A percentile compares a stretch with the other conserved stretches of the same genome.
These are phyloP conservation scores for Globisporangium alternatum DNA, from an alignment of 352 stramenopile genomes.

Conservation along the genomic window DNA sequence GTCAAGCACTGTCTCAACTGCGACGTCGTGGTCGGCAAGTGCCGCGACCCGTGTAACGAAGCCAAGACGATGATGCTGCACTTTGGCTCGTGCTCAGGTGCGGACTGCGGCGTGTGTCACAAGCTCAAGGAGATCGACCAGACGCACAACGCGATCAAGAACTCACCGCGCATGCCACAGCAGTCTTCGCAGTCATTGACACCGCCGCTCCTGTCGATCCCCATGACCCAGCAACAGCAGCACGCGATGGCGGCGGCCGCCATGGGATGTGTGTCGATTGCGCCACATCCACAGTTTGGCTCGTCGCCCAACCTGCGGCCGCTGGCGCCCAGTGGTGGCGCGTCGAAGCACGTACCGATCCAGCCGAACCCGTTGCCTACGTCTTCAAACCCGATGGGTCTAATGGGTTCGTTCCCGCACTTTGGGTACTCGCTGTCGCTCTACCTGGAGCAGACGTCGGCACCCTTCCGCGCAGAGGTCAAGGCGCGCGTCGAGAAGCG, in stretches of 20 bases:
- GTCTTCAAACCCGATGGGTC: constrained; percentile 61
- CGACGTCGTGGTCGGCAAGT: constrained; percentile 55
- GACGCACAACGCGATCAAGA: constrained; percentile 49
- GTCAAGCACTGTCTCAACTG: constrained; percentile 62
- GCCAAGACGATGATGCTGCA: constrained; percentile 77
- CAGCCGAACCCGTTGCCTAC: constrained; percentile 79
- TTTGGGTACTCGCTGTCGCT: constrained; percentile 65
- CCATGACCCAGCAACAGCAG: constrained; percentile 2
- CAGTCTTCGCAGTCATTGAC: background rate
- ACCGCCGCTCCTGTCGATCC: constrained; percentile 16
- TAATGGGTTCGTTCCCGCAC: constrained; percentile 53
- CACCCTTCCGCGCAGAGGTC: constrained; percentile 61
- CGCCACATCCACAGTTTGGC: constrained; percentile 18
- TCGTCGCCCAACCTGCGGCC: constrained; percentile 18
- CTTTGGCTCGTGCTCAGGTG: constrained; percentile 40
- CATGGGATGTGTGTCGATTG: constrained; percentile 6
- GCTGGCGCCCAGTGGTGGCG: background rate
- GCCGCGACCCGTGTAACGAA: constrained; percentile 68
- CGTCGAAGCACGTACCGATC: constrained; percentile 61
- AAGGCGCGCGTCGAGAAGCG: constrained; percentile 76
- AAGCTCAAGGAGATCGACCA: constrained; percentile 72
- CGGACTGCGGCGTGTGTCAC: constrained; percentile 47
- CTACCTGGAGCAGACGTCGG: constrained; percentile 73
- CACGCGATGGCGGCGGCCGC: background rate
- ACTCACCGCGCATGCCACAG: constrained; percentile 19